Percentiles rank a stretch among this genome's conserved stretches.
Conservation (phyloP, 176 grass and related monocot species). For the Dactylis glomerata region DNA sequence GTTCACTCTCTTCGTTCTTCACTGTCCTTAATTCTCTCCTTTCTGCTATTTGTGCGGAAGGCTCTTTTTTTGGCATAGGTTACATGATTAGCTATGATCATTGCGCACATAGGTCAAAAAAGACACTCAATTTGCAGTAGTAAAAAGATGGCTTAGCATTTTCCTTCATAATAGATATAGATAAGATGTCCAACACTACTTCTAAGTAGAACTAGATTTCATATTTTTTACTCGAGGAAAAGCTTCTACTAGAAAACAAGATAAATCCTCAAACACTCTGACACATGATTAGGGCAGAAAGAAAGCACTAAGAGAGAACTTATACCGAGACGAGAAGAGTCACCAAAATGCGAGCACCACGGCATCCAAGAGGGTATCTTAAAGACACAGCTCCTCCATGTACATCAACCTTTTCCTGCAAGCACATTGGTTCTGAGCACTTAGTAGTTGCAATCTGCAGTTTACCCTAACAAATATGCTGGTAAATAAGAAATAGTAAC, state of each 20-base stretch:
- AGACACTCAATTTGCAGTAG: background rate
- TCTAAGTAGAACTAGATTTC: background rate
- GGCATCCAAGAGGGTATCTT: slow-evolving; percentile 90
- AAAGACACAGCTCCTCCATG: slow-evolving; percentile 89
- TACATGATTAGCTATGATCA: background rate
- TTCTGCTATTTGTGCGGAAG: too few relatives aligned
- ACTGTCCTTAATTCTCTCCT: too few relatives aligned
- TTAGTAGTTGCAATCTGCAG: background rate
- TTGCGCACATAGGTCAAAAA: background rate
- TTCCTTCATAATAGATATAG: background rate
- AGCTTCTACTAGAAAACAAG: background rate
- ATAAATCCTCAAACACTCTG: background rate
- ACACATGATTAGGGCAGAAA: background rate
- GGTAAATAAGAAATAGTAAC: background rate
- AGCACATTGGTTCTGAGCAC: background rate
- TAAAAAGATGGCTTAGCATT: background rate
- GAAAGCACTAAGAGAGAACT: background rate
- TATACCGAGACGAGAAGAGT: slow-evolving; percentile 85
- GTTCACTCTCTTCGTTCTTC: too few relatives aligned
- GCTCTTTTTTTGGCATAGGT: too few relatives aligned
- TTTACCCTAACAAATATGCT: background rate
- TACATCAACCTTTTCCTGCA: slow-evolving; percentile 81
- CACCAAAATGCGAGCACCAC: slow-evolving; percentile 81
- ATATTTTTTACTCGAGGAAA: background rate
- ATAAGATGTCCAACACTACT: background rate